Percentiles rank a stretch among this genome's conserved stretches.
These are phyloP conservation scores for Phaseolus lunatus DNA, from an alignment of 306 rosid species.

Conservation along the genomic window DNA sequence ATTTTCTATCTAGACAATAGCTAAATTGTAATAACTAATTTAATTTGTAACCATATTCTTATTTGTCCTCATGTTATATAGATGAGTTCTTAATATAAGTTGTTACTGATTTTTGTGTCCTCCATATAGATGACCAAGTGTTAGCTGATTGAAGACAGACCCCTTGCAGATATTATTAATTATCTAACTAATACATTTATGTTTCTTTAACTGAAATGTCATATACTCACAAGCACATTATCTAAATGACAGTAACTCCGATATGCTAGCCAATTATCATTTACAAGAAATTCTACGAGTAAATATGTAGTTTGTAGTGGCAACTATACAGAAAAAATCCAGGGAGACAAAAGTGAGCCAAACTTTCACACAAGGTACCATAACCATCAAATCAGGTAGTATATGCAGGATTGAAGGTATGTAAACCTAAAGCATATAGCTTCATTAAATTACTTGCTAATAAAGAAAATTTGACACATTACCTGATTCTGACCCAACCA, in stretches of 20 bases:
- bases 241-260: background rate
- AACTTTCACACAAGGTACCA: background rate
- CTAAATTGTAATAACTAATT: background rate
- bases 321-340: constrained; percentile 22
- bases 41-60: background rate
- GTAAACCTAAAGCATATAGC: background rate
- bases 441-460: background rate
- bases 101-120: background rate
- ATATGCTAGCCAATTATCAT: background rate
- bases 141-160: constrained; percentile 12
- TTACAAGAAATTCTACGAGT: constrained; percentile 2
- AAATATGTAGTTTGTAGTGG: background rate
- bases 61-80: background rate
- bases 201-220: constrained; percentile 9
- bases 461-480: constrained; percentile 20
- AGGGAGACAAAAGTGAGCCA: constrained; percentile 26
- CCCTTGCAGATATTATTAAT: background rate
- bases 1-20: background rate
- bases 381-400: constrained; percentile 23
- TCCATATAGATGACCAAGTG: background rate
- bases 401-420: constrained; percentile 26
- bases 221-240: constrained; percentile 18
- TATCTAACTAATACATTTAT: constrained; percentile 13
- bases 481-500: constrained; percentile 99
- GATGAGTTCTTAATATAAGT: background rate